Evolutionary conservation across 768 basidiomycete species (phyloP).

Genomic region (Pleurotus platypus): DNA sequence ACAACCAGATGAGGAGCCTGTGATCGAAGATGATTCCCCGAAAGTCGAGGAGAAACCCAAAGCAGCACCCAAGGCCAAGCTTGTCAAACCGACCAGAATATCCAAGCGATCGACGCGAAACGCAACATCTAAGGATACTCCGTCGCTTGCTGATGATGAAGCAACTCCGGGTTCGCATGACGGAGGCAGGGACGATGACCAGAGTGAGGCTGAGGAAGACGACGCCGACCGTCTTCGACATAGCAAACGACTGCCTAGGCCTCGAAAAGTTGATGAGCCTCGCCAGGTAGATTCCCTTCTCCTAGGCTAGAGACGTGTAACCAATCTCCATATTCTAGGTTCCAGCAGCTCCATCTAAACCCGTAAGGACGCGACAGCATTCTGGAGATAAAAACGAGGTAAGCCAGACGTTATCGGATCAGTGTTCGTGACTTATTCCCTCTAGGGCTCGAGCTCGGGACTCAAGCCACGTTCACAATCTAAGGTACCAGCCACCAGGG

Average conservation of each 20-base stretch:
- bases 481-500: background rate
- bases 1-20: background rate
- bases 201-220: conserved; percentile 1
- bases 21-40: background rate
- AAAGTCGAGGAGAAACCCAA: background rate
- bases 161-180: conserved; percentile 1
- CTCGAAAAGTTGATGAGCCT: background rate
- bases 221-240: background rate
- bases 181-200: background rate
- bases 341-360: conserved; percentile 5
- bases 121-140: background rate
- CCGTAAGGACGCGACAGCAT: background rate
- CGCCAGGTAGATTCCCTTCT: background rate
- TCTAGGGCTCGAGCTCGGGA: background rate
- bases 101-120: background rate
- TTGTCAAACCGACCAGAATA: background rate
- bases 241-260: background rate
- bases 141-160: conserved; percentile 9
- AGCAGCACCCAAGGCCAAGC: background rate
- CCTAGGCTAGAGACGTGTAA: background rate
- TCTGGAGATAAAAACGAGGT: too few relatives aligned
- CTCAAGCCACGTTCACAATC: conserved; percentile 1
- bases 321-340: background rate
- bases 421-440: too few relatives aligned
- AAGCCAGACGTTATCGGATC: too few relatives aligned